Base-by-base conservation (phyloP, 2,329 filamentous ascomycete genomes). In the Penicillium fuscoglaucum region DNA sequence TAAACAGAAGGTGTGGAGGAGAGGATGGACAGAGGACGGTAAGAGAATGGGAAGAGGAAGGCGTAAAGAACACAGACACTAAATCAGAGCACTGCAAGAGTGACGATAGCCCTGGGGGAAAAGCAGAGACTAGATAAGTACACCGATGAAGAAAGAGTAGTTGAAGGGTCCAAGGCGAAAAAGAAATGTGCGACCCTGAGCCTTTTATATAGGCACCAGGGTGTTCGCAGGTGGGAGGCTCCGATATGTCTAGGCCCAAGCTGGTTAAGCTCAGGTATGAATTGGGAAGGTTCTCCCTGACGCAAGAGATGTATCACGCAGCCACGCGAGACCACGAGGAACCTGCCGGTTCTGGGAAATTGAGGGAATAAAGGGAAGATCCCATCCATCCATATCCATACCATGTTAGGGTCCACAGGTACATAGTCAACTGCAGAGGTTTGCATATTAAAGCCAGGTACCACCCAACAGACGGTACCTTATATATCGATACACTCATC, bases 231-330 rank as follows among this genome's bases (percentile, higher is more conserved):
- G 4, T 44, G 21, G 21, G 4, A 24, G 15, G 9, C 10, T 24
- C 28, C 45, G 4, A 21, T 21, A 6, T 33, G n/a, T 26, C 28
- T 48, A 43, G 15, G 15, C 44, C 37, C 2, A 40, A 47, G 15
- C 43, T 29, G 26, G 43, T 13, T 43, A 24, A 49, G 15, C 35
- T 55, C 41, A 39, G 10, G 8, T 26, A 29, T 49, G 52, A 10
- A 49, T 49, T 55, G 21, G 52, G 52, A 55, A 55, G 52, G 52
- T 55, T 21, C 39, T 31, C n/a, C 52, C 52, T 15, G 31, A 47
- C 10, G 41, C 51, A 47, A 15, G 43, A 21, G 21, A 33, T 45
- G 31, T 43, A 15, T 33, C n/a, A 31, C 26, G 17, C n/a, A 31
- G 44, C 52, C 44, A 55, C 52, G 45, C 45, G 52, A 49, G 17